Conservation (phyloP, 768 basidiomycete genomes). For the Kwoniella bestiolae region DNA sequence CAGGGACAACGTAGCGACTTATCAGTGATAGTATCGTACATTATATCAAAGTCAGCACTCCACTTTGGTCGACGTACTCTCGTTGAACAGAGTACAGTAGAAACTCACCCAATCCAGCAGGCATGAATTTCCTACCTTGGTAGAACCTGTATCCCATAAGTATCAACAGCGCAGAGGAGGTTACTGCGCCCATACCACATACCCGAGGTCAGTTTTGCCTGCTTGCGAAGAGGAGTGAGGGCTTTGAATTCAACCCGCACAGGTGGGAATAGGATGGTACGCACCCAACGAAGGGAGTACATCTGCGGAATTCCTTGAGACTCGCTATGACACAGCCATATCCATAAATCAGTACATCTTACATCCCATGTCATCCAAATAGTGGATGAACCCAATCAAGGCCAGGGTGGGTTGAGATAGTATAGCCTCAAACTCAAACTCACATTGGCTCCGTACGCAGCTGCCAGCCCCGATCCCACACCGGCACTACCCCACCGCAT, state of each 20-base stretch:
- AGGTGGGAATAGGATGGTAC: not conserved
- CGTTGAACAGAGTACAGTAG: not conserved
- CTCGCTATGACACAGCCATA: slow-evolving; percentile 13
- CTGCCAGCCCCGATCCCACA: slow-evolving; percentile 3
- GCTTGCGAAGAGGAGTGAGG: not conserved
- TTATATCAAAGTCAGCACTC: not conserved
- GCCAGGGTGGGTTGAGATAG: too few species aligned
- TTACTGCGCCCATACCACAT: not conserved
- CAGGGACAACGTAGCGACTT: slow-evolving; percentile 18
- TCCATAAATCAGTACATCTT: too few species aligned
- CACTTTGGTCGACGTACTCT: too few species aligned
- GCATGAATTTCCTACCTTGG: slow-evolving; percentile 28
- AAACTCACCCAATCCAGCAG: slow-evolving; percentile 27
- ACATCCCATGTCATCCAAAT: not conserved
- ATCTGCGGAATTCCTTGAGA: slow-evolving; percentile 17
- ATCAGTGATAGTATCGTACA: not conserved
- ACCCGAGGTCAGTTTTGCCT: not conserved
- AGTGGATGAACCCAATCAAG: not conserved
- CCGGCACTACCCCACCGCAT: slow-evolving; percentile 16
- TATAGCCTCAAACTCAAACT: slow-evolving; percentile 11
- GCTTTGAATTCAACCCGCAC: not conserved
- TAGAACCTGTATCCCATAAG: slow-evolving; percentile 23
- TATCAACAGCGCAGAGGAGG: not conserved
- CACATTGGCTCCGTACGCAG: slow-evolving; percentile 30
- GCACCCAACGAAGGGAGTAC: slow-evolving; percentile 20